phyloP scores from a whole-genome alignment of 441 rosid species.

The Arabidopsis lyrata region DNA sequence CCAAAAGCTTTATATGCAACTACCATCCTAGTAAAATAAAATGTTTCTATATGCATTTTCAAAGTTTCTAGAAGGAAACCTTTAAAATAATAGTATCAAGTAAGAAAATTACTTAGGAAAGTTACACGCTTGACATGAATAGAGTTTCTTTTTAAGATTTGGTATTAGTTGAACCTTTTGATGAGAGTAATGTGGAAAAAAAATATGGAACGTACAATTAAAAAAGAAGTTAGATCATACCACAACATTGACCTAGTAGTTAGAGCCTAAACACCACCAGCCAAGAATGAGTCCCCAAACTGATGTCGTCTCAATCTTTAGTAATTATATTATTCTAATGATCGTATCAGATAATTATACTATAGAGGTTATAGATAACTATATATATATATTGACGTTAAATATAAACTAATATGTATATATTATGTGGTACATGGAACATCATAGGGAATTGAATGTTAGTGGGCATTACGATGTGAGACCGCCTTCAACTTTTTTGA shows the following conservation, averaged over 20 bases:
- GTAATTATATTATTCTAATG: background rate
- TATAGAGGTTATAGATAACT: background rate
- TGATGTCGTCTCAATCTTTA: background rate
- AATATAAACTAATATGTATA: background rate
- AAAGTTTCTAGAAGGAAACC: conserved; percentile 9
- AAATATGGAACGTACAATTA: background rate
- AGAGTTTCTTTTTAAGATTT: background rate
- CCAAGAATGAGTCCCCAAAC: conserved; percentile 21
- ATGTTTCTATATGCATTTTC: background rate
- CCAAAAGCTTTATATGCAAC: background rate
- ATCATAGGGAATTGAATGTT: conserved; percentile 46
- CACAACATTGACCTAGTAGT: conserved; percentile 25
- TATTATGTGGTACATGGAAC: conserved; percentile 36
- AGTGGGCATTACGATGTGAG: conserved; percentile 48
- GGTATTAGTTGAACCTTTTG: conserved; percentile 4
- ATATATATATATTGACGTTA: background rate
- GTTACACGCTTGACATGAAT: conserved; percentile 11
- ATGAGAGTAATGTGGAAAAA: background rate
- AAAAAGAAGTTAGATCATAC: background rate
- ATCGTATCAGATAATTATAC: background rate
- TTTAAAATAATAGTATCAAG: background rate
- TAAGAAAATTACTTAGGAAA: background rate
- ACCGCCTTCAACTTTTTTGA: conserved; percentile 44
- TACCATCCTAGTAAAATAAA: background rate
- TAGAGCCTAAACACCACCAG: conserved; percentile 29